Conservation (phyloP, 169 alveolate genomes). For the Plasmodium gaboni region DNA sequence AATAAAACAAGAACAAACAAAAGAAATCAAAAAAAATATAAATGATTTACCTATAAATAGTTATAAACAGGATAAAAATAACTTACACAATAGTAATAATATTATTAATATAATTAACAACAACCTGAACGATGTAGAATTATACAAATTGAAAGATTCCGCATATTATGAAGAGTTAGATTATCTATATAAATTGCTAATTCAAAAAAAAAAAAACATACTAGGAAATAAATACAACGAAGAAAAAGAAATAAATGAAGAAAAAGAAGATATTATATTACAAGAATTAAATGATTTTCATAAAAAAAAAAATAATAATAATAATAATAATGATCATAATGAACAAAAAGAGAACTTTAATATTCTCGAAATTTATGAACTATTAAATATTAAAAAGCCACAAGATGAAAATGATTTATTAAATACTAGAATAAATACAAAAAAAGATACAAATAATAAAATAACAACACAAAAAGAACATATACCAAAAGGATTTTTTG, state of each 20-base stretch:
- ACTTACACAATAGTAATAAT: conserved; percentile 1
- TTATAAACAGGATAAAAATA: not conserved
- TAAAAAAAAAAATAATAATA: conserved; percentile 27
- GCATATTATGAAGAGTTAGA: conserved; percentile 67
- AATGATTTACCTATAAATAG: not conserved
- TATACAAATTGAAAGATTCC: conserved; percentile 34
- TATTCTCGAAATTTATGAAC: conserved; percentile 44
- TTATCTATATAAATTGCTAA: conserved; percentile 31
- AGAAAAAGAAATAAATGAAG: conserved; percentile 29
- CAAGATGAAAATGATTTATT: conserved; percentile 1
- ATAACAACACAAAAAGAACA: conserved; percentile 3
- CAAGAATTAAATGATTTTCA: conserved; percentile 55
- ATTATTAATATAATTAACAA: conserved; percentile 16
- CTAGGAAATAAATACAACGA: conserved; percentile 45
- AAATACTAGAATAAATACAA: not conserved
- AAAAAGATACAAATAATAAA: not conserved
- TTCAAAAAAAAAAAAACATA: conserved; percentile 52
- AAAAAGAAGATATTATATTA: conserved; percentile 14
- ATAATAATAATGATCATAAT: not conserved
- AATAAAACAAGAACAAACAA: too few species aligned
- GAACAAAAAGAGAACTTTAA: conserved; percentile 29
- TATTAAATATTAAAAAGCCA: conserved; percentile 35
- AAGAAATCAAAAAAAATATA: not conserved
- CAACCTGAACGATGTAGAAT: conserved; percentile 16
- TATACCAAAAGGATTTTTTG: conserved; percentile 63